phyloP scores from a whole-genome alignment of 768 basidiomycete genomes.

The Rhodotorula sphaerocarpa region DNA sequence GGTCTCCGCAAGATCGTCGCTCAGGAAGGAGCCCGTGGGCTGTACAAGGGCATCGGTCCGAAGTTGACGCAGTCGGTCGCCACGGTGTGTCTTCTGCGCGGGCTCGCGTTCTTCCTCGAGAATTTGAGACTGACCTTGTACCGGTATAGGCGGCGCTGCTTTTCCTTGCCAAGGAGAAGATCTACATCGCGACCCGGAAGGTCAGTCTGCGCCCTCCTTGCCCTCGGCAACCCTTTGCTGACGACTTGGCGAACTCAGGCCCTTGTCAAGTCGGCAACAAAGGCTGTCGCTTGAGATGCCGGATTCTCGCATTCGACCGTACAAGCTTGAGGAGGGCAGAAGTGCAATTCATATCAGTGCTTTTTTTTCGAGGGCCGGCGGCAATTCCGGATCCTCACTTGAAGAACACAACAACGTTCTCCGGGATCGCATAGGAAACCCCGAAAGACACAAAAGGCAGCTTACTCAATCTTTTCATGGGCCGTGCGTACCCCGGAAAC shows the following conservation, averaged over 20 bases:
- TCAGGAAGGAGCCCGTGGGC: conserved; percentile 69
- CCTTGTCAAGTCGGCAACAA: not conserved
- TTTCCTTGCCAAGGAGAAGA: conserved; percentile 75
- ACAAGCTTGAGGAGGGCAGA: too few relatives aligned
- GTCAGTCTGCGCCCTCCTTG: conserved; percentile 34
- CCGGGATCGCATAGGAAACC: too few relatives aligned
- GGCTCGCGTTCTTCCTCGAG: too few relatives aligned
- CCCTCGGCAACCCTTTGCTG: too few relatives aligned
- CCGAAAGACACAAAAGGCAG: too few relatives aligned
- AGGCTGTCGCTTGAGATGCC: not conserved
- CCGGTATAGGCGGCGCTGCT: conserved; percentile 56
- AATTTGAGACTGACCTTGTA: not conserved
- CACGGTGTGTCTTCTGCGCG: conserved; percentile 3
- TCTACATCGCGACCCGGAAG: conserved; percentile 45
- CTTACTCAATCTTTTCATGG: too few relatives aligned
- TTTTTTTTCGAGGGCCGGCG: too few relatives aligned
- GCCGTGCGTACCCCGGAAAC: too few relatives aligned
- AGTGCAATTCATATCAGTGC: too few relatives aligned
- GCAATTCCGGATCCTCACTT: too few relatives aligned
- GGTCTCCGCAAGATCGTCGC: conserved; percentile 69
- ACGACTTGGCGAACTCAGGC: not conserved
- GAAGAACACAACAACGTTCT: too few relatives aligned
- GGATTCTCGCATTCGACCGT: too few relatives aligned
- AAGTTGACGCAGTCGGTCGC: conserved; percentile 53
- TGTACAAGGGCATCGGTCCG: conserved; percentile 77